These are phyloP conservation scores for Phytophthora hibernalis DNA, from an alignment of 352 stramenopile genomes.

Conservation along the genomic window DNA sequence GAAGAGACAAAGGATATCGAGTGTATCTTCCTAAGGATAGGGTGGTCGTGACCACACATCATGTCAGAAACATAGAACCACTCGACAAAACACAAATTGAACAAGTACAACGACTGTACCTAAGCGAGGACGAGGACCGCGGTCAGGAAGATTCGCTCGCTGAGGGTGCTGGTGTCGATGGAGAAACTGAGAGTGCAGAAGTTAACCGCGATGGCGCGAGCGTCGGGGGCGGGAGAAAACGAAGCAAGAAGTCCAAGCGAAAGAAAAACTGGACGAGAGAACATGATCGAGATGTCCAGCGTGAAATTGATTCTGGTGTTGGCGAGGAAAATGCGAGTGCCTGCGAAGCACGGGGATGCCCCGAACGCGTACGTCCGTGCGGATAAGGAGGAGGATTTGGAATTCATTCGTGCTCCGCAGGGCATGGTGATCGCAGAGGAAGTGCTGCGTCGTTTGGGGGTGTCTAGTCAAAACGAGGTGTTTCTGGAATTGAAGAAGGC, in stretches of 20 bases:
- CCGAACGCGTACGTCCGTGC: conserved; percentile 45
- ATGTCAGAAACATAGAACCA: conserved; percentile 13
- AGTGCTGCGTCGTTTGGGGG: too few relatives aligned
- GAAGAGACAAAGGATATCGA: conserved; percentile 21
- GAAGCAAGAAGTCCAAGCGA: too few relatives aligned
- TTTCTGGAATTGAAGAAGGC: background rate
- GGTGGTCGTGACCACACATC: conserved; percentile 16
- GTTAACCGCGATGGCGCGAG: too few relatives aligned
- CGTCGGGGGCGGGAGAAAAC: background rate
- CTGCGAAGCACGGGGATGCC: conserved; percentile 32
- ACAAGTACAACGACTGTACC: conserved; percentile 1
- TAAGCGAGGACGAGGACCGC: conserved; percentile 6
- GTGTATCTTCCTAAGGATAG: conserved; percentile 11
- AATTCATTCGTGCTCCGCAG: conserved; percentile 21
- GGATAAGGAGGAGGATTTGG: conserved; percentile 14
- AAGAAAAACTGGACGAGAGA: too few relatives aligned
- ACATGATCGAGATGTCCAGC: too few relatives aligned
- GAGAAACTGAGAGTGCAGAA: too few relatives aligned
- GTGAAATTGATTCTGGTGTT: too few relatives aligned
- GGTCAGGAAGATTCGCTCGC: background rate
- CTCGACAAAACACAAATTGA: background rate
- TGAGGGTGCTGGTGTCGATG: too few relatives aligned
- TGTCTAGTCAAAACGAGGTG: too few relatives aligned
- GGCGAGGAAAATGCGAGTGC: conserved; percentile 15
- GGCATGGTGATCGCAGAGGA: conserved; percentile 27